Conservation (phyloP, 2,329 filamentous ascomycete species). For the Penicillium italicum region DNA sequence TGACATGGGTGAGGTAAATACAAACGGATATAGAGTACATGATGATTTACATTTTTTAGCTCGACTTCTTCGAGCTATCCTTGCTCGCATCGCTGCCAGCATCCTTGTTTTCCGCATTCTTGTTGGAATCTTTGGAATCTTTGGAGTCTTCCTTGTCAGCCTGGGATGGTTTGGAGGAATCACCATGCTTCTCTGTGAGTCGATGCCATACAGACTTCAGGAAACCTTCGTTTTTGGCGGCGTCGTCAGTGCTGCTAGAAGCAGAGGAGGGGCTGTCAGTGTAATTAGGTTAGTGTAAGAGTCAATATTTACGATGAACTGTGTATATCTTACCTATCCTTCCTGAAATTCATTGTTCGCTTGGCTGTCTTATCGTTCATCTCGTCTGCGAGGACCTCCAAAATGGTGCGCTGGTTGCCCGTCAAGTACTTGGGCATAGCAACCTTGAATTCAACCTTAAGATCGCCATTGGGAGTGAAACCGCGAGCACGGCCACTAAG, state of each 20-base stretch:
- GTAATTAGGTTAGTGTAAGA: not conserved
- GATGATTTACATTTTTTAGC: conserved; percentile 28
- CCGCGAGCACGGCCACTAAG: conserved; percentile 62
- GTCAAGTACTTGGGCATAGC: conserved; percentile 92
- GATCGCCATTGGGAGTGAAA: conserved; percentile 63
- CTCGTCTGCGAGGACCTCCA: conserved; percentile 96
- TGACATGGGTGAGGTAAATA: conserved; percentile 35
- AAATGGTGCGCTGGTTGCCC: conserved; percentile 83
- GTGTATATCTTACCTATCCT: conserved; percentile 49
- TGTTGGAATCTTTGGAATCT: conserved; percentile 13
- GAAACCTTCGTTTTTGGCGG: conserved; percentile 81
- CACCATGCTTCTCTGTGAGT: conserved; percentile 61
- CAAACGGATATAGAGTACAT: conserved; percentile 28
- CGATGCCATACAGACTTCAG: conserved; percentile 92
- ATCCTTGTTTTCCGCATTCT: conserved; percentile 20
- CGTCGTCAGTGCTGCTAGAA: conserved; percentile 31
- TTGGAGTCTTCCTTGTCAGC: conserved; percentile 28
- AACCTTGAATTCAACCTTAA: conserved; percentile 92
- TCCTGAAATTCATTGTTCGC: conserved; percentile 78
- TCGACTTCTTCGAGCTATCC: conserved; percentile 39
- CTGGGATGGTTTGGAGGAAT: conserved; percentile 27
- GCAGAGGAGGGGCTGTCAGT: conserved; percentile 22
- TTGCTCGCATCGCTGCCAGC: conserved; percentile 22
- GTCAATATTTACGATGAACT: not conserved
- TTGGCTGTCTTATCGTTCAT: conserved; percentile 90